phyloP scores from a whole-genome alignment of 2,329 filamentous ascomycete species.

The Arthroderma sp. region DNA sequence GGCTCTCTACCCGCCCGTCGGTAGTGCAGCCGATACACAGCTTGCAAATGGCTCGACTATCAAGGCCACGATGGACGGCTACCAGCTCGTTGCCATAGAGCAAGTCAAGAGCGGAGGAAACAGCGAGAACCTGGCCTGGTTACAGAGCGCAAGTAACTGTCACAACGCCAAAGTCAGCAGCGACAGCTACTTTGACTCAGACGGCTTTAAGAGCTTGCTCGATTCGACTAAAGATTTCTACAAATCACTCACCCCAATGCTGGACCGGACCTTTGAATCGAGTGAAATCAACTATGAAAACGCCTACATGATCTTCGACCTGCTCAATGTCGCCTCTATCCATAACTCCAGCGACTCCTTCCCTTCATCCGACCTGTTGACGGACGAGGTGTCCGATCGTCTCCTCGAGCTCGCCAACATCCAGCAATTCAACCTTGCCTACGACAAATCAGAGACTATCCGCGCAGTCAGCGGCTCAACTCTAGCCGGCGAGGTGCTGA shows the following conservation, averaged over 20 bases:
- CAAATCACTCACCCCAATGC: constrained; percentile 35
- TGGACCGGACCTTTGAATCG: constrained; percentile 39
- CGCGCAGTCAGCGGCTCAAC: constrained; percentile 45
- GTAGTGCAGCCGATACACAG: constrained; percentile 41
- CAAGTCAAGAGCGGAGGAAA: constrained; percentile 47
- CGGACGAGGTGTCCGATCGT: constrained; percentile 44
- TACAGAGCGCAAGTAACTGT: constrained; percentile 46
- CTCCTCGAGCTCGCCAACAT: constrained; percentile 61
- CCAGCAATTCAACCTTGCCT: constrained; percentile 73
- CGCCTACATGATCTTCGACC: constrained; percentile 53
- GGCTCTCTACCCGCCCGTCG: constrained; percentile 71
- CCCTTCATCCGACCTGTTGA: constrained; percentile 46
- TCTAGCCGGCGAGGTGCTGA: constrained; percentile 50
- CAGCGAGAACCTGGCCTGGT: constrained; percentile 44
- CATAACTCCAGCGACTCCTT: constrained; percentile 49
- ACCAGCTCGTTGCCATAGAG: constrained; percentile 69
- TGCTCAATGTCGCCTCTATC: constrained; percentile 49
- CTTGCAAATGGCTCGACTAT: constrained; percentile 59
- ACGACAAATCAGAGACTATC: constrained; percentile 47
- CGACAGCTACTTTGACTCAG: constrained; percentile 44
- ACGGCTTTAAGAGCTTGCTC: constrained; percentile 36
- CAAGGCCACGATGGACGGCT: constrained; percentile 59
- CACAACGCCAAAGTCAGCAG: constrained; percentile 43
- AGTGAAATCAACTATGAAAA: constrained; percentile 45
- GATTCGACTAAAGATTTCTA: constrained; percentile 43